phyloP scores from a whole-genome alignment of 306 rosid species.

The Oemleria cerasiformis region DNA sequence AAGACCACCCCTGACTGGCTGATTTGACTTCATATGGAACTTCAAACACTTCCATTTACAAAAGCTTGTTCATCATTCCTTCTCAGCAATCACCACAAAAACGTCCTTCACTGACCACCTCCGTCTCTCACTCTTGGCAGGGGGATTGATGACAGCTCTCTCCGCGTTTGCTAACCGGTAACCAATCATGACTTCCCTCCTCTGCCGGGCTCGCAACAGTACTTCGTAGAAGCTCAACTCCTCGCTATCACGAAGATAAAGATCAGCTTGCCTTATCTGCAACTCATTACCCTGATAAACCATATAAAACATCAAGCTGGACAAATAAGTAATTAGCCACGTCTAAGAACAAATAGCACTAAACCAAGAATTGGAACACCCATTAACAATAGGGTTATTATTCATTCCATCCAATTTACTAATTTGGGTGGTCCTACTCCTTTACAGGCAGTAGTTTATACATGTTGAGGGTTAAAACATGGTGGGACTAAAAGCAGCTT shows the following conservation, averaged over 20 bases:
- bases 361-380: too few species aligned
- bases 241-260: slow-evolving; percentile 67
- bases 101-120: slow-evolving; percentile 78
- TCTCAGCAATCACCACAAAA: slow-evolving; percentile 80
- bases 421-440: not conserved
- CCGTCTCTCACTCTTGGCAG: slow-evolving; percentile 50
- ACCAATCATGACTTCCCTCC: slow-evolving; percentile 84
- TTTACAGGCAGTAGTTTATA: not conserved
- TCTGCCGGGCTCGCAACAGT: slow-evolving; percentile 64
- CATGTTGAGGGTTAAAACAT: too few species aligned
- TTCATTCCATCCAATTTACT: not conserved
- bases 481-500: too few species aligned
- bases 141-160: slow-evolving; percentile 84
- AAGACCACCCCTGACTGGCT: too few species aligned
- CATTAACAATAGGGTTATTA: not conserved
- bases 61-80: slow-evolving; percentile 45
- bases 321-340: too few species aligned
- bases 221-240: slow-evolving; percentile 78
- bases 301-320: too few species aligned
- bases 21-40: not conserved
- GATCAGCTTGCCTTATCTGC: slow-evolving; percentile 82
- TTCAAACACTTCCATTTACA: not conserved
- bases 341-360: too few species aligned
- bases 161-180: slow-evolving; percentile 61
- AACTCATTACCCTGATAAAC: slow-evolving; percentile 73